Base-by-base conservation (phyloP, 2,329 filamentous ascomycete species). In the Colletotrichum tofieldiae region DNA sequence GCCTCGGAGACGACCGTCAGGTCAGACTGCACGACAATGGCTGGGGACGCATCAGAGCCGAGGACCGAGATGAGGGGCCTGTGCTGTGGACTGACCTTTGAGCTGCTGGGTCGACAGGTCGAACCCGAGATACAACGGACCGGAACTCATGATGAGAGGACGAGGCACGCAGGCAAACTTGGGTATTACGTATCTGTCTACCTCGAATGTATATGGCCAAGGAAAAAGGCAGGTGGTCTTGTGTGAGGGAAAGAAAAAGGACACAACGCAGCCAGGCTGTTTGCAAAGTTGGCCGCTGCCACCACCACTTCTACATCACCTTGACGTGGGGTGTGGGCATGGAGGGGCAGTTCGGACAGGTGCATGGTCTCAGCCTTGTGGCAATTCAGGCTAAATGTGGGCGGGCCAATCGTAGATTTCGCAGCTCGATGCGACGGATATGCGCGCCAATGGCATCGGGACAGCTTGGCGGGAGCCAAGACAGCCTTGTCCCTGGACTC, bases 21-120 rank as follows among this genome's bases (percentile, higher is more conserved):
- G 76, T 94, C 89, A 5, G 95, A 94, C 67, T 92, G 90, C 75
- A 98, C 93, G 63, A 96, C 93, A 75, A 98, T 92, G 76, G 92
- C 93, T 96, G 77, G 5, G 9, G 6, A 45, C 26, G 56, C 52
- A 72, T 73, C 47, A 74, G 65, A 20, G 18, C 35, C 3, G 62
- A 49, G 32, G 12, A 5, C 11, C 8, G 7, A 39, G 39, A 55
- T 16, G 35, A n/a, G 43, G 14, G 43, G 54, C 18, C 26, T n/a
- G 26, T 52, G 5, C 20, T 7, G 49, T 45, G 32, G 23, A 76
- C 79, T 75, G 82, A 91, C 94, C 95, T 89, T 99, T 98, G 70
- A 98, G 89, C 82, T 98, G 96, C 83, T 98, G 96, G 70, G 96
- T 98, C 54, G 95, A 98, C 72, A 98, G 92, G 84, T 99, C 96